Base-by-base conservation (phyloP, 768 basidiomycete species). In the Tylopilus intermedius region DNA sequence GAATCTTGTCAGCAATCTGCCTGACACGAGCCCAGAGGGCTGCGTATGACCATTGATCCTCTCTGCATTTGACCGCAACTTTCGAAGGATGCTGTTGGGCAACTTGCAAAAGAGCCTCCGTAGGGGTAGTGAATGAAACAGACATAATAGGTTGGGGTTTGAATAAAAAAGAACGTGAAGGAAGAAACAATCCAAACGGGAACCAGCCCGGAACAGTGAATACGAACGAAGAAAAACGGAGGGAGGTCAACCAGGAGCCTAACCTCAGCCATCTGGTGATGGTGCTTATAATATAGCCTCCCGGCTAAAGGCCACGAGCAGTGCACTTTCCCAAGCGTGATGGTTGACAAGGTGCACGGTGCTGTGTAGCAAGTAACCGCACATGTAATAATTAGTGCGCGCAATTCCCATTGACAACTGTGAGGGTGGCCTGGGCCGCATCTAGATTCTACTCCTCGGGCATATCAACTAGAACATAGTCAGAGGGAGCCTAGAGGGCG, bases 11-110 rank as follows among this genome's bases (percentile, higher is more conserved):
- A 13, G 66, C 58, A 10, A 67, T 61, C 47, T 58, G 55, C 51
- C 60, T 57, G 50, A 67, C 59, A 43, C 66, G 66, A 48, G 62
- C 57, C 66, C 67, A 67, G n/a, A 67, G 58, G 48, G 62, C 67
- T 43, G 62, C 62, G n/a, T 68, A 67, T 45, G 64, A 62, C 66
- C 66, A 67, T 58, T 57, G 49, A 42, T 56, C 47, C 39, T 37
- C 51, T 55, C 48, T 58, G n/a, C 53, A 45, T 30, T 52, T 60
- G 37, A 68, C 60, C 9, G 64, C 66, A 43, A 29, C 9, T 27
- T 50, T 54, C 49, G 49, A 60, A 14, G 66, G 66, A 48, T 67
- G 58, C 26, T 62, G 53, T 56, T 56, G 61, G 50, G 67, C 64
- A 39, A 66, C 67, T 44, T 66, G 60, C 41, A 67, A 56, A 38